These are phyloP conservation scores for Tilletia setariae DNA, from an alignment of 1,284 basidiomycete genomes.

Conservation along the genomic window DNA sequence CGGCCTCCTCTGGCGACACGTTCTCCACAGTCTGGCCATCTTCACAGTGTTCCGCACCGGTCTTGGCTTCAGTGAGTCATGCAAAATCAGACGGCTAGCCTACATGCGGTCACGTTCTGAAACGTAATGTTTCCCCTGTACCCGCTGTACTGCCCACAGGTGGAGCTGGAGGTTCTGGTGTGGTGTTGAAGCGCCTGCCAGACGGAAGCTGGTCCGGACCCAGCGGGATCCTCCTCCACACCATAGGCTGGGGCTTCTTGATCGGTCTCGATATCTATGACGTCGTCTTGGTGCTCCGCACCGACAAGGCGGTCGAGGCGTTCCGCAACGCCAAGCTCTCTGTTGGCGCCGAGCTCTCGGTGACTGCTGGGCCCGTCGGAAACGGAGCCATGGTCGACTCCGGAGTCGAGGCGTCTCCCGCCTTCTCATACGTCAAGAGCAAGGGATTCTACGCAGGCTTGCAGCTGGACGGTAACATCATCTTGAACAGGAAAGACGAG, in stretches of 20 bases:
- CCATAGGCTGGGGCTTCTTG: conserved; percentile 46
- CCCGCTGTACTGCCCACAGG: conserved; percentile 20
- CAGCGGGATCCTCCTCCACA: conserved; percentile 51
- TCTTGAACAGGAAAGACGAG: not conserved
- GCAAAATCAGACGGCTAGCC: not conserved
- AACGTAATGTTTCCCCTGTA: too few species aligned
- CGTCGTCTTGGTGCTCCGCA: conserved; percentile 53
- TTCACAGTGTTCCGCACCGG: conserved; percentile 52
- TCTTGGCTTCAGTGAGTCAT: conserved; percentile 25
- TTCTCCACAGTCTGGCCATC: conserved; percentile 45
- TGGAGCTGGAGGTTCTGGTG: conserved; percentile 46
- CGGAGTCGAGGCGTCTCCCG: conserved; percentile 38
- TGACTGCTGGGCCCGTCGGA: conserved; percentile 54
- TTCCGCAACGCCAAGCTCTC: conserved; percentile 48
- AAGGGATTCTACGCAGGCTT: conserved; percentile 53
- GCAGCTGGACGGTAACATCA: conserved; percentile 31
- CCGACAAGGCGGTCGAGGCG: conserved; percentile 42
- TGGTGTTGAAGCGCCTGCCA: conserved; percentile 46
- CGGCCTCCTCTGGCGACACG: not conserved
- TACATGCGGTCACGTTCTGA: not conserved
- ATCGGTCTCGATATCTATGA: conserved; percentile 55
- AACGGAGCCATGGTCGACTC: conserved; percentile 51
- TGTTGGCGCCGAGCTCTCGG: conserved; percentile 48
- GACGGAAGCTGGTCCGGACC: conserved; percentile 53
- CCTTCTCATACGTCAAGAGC: conserved; percentile 54